phyloP scores from a whole-genome alignment of 495 filamentous ascomycete species.

The Penicillium fimorum region DNA sequence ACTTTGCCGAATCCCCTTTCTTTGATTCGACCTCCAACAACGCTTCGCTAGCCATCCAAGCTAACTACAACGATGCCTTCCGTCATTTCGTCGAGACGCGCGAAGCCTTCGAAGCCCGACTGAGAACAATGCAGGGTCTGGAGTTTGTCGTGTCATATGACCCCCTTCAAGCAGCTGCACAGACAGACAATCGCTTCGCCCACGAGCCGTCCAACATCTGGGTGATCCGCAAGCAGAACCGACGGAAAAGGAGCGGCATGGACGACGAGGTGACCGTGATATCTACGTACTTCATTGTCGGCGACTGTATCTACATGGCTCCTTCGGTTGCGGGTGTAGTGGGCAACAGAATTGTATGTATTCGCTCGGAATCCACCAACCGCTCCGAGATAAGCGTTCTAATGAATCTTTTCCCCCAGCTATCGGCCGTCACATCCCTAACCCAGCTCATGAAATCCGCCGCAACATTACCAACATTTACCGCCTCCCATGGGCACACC shows the following conservation, averaged over 20 bases:
- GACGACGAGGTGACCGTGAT: constrained; percentile 72
- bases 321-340: constrained; percentile 77
- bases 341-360: constrained; percentile 67
- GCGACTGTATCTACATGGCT: constrained; percentile 87
- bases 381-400: constrained; percentile 12
- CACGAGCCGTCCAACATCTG: constrained; percentile 66
- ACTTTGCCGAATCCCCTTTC: constrained; percentile 88
- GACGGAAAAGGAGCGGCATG: constrained; percentile 55
- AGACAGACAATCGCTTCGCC: constrained; percentile 56
- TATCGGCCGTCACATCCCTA: constrained; percentile 61
- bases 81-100: constrained; percentile 64
- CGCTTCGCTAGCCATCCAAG: constrained; percentile 70
- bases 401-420: constrained; percentile 49
- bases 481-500: constrained; percentile 69
- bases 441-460: constrained; percentile 63
- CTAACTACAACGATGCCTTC: constrained; percentile 67
- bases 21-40: constrained; percentile 91
- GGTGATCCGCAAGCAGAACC: constrained; percentile 88
- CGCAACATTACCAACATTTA: constrained; percentile 65
- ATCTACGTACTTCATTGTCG: constrained; percentile 79
- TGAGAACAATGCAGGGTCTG: constrained; percentile 76
- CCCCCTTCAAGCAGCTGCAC: constrained; percentile 60
- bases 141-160: constrained; percentile 81
- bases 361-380: constrained; percentile 14
- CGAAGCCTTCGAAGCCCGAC: constrained; percentile 71